Evolutionary conservation across 2,329 filamentous ascomycete species (phyloP).

Genomic region (Stylonectria norvegica): DNA sequence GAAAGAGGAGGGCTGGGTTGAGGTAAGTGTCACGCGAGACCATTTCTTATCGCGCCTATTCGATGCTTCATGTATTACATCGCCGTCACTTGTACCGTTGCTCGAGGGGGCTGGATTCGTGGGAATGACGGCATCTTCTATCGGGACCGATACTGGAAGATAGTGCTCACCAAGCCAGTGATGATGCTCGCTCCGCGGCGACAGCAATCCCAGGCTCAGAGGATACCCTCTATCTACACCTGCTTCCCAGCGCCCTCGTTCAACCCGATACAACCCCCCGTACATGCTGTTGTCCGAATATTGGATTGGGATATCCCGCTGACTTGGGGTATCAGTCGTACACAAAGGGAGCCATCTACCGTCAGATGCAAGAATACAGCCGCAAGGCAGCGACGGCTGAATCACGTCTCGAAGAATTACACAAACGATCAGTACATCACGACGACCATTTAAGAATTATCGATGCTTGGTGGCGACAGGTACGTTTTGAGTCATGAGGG

Average conservation of each 20-base stretch:
- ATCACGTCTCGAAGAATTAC: slow-evolving; percentile 73
- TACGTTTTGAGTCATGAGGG: no score
- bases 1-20: slow-evolving; percentile 60
- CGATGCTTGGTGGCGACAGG: slow-evolving; percentile 93
- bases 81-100: slow-evolving; percentile 9
- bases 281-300: slow-evolving; percentile 21
- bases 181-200: slow-evolving; percentile 33
- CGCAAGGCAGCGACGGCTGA: slow-evolving; percentile 82
- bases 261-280: slow-evolving; percentile 12
- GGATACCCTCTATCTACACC: slow-evolving; percentile 19
- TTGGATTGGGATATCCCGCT: slow-evolving; percentile 21
- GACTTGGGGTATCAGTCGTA: slow-evolving; percentile 33
- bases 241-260: slow-evolving; percentile 18
- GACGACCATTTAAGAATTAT: slow-evolving; percentile 90
- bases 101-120: slow-evolving; percentile 10
- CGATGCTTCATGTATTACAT: slow-evolving; percentile 10
- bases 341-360: slow-evolving; percentile 87
- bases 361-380: slow-evolving; percentile 98
- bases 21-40: slow-evolving; percentile 55
- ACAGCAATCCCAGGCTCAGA: slow-evolving; percentile 30
- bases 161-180: slow-evolving; percentile 37
- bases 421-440: slow-evolving; percentile 75
- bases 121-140: slow-evolving; percentile 25
- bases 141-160: slow-evolving; percentile 30
- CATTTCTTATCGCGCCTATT: slow-evolving; percentile 20